Percentiles rank a stretch among this genome's conserved stretches.
Evolutionary conservation across 805 yeast genomes (phyloP).

Genomic region (Cyberlindnera subsufficiens): DNA sequence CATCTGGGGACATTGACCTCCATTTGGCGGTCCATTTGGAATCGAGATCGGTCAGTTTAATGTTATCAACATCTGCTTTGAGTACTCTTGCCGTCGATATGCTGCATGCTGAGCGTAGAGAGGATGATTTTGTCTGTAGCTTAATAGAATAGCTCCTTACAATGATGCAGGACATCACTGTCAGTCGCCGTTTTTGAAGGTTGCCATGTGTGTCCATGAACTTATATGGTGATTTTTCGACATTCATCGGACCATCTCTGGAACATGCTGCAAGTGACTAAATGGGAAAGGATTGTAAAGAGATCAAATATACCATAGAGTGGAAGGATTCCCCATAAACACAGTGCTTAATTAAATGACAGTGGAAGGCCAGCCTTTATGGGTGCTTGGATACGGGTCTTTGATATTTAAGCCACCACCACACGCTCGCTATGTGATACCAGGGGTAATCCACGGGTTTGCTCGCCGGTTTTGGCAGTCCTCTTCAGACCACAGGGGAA

Average conservation of each 20-base stretch:
- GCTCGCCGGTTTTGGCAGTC: constrained; percentile 89
- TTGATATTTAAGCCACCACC: constrained; percentile 89
- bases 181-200: no score
- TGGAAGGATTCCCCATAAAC: background rate
- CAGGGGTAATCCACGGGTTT: constrained; percentile 73
- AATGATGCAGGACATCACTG: no score
- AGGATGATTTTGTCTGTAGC: no score
- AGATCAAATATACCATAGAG: background rate
- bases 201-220: no score
- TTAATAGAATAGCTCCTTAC: no score
- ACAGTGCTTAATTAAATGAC: constrained; percentile 5
- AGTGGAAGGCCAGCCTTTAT: constrained; percentile 35
- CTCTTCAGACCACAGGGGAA: constrained; percentile 85
- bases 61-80: background rate
- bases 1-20: constrained; percentile 31
- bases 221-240: no score
- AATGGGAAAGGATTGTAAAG: background rate
- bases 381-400: constrained; percentile 91
- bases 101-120: background rate
- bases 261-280: no score
- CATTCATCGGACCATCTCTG: no score
- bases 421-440: constrained; percentile 48
- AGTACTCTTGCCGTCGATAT: no score
- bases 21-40: constrained; percentile 49
- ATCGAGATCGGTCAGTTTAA: constrained; percentile 27